Percentiles rank a stretch among this genome's conserved stretches.
phyloP scores from a whole-genome alignment of 2,329 filamentous ascomycete species.

The Celoporthe dispersa region DNA sequence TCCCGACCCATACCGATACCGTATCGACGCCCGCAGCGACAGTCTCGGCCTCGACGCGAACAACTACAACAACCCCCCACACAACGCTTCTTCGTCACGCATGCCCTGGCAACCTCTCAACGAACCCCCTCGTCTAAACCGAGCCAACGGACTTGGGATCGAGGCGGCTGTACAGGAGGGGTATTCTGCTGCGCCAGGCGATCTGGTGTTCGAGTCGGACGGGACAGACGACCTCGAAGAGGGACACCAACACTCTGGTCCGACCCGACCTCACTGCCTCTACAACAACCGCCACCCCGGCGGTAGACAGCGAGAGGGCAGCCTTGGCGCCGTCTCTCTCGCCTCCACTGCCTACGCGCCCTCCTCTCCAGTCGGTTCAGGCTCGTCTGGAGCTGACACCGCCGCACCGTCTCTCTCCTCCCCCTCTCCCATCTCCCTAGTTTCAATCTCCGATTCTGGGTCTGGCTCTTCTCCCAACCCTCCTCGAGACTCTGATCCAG shows the following conservation, averaged over 20 bases:
- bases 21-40: constrained; percentile 9
- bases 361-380: not conserved
- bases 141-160: not conserved
- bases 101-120: not conserved
- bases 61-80: not conserved
- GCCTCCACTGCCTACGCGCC: constrained; percentile 1
- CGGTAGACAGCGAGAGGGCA: not conserved
- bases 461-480: not conserved
- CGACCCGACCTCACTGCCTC: not conserved
- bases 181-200: not conserved
- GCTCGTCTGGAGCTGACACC: not conserved
- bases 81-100: not conserved
- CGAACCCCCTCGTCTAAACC: not conserved
- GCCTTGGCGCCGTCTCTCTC: not conserved
- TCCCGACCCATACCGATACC: constrained; percentile 10
- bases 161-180: not conserved
- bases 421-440: not conserved
- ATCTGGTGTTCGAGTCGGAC: constrained; percentile 13
- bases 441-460: not conserved
- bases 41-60: not conserved
- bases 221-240: constrained; percentile 6
- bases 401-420: not conserved
- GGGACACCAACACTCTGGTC: not conserved
- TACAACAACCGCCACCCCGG: not conserved
- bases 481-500: constrained; percentile 15